Evolutionary conservation across 345 rosid species (phyloP).

Genomic region (sweet orange (Citrus sinensis)): DVS_A1.0 CM039165.1:37750501-37751000

Average conservation of each 20-base stretch:
- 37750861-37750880: slow-evolving; percentile 77
- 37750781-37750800: background rate
- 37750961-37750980: slow-evolving; percentile 14
- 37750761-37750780: slow-evolving; percentile 9
- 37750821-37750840: slow-evolving; percentile 53
- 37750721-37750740: slow-evolving; percentile 88
- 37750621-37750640: background rate
- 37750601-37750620: background rate
- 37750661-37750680: slow-evolving; percentile 80
- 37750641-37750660: slow-evolving; percentile 42
- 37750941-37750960: slow-evolving; percentile 87
- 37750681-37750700: slow-evolving; percentile 86
- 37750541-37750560: slow-evolving; percentile 86
- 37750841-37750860: slow-evolving; percentile 84
- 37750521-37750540: slow-evolving; percentile 94
- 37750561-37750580: slow-evolving; percentile 92
- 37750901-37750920: slow-evolving; percentile 71
- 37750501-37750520: slow-evolving; percentile 92
- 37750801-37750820: slow-evolving; percentile 5
- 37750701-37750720: slow-evolving; percentile 92
- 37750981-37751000: background rate
- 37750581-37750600: background rate
- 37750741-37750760: slow-evolving; percentile 78
- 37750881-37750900: slow-evolving; percentile 81
- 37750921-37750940: slow-evolving; percentile 96